Evolutionary conservation across 2,329 filamentous ascomycete species (phyloP), one percentile per base, ranked within the genome.

Genomic region (Fusarium sacchari): DNA sequence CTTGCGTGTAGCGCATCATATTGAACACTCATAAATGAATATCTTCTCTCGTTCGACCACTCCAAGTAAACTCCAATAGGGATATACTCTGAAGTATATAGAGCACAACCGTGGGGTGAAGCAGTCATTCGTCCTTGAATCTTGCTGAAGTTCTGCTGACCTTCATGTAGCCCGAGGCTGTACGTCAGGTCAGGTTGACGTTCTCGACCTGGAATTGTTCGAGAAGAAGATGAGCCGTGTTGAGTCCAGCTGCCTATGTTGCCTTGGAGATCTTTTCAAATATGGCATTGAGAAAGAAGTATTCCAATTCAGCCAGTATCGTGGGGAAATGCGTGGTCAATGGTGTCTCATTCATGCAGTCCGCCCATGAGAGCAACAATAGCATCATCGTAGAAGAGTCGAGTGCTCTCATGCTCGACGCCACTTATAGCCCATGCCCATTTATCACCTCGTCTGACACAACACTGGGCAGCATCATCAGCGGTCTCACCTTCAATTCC

Each of bases 381-480:
- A 61, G 42, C 47, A 63, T 61, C 18, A 40, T 58, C 7, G 30
- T 71, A 7, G 62, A 56, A 47, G 62, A 36, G 26, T 53, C 47
- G 15, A 61, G 67, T n/a, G 61, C 61, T 37, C 49, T 58, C 18
- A 67, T 71, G 50, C 56, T 71, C 17, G 62, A 58, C 44, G 37
- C 71, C 34, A 62, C 36, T 30, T 65, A 62, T 40, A 68, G 56
- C 43, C 43, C 47, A 8, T 42, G 57, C 30, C 49, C 39, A 52
- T 71, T 60, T 15, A 49, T 70, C 22, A 62, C 52, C 7, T 56
- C 44, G 4, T 53, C 42, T 17, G 36, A 46, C n/a, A 63, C 63
- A 39, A 71, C 58, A 13, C 39, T 72, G 5, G 62, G 36, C 18
- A 59, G 44, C 36, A 68, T 68, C 24, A 69, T 69, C 5, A 44